phyloP scores from a whole-genome alignment of 805 yeast genomes.

The Pichia sporocuriosa region DNA sequence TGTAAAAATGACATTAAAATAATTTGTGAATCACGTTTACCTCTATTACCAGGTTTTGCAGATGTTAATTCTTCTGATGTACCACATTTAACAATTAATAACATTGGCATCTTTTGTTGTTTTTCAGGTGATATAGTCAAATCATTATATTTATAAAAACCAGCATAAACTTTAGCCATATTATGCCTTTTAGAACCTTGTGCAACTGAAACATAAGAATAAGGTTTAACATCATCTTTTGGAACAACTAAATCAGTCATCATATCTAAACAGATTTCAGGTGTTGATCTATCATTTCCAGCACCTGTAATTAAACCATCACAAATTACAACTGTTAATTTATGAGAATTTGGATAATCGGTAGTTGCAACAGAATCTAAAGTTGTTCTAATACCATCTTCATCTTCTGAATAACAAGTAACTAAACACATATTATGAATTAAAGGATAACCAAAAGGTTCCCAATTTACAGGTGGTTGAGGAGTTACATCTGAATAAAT shows the following conservation, averaged over 20 bases:
- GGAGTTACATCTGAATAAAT: conserved; percentile 77
- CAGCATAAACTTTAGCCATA: conserved; percentile 95
- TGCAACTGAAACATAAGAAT: conserved; percentile 93
- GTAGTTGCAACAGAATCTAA: conserved; percentile 92
- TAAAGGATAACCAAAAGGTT: conserved; percentile 80
- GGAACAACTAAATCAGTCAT: conserved; percentile 74
- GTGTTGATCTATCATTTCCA: conserved; percentile 82
- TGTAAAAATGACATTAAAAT: conserved; percentile 87
- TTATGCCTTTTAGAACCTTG: conserved; percentile 92
- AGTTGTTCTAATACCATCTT: conserved; percentile 77
- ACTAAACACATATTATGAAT: conserved; percentile 69
- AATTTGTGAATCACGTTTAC: conserved; percentile 92
- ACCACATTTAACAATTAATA: conserved; percentile 81
- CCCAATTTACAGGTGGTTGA: conserved; percentile 85
- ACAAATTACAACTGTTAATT: conserved; percentile 75
- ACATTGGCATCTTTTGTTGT: conserved; percentile 79
- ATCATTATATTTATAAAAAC: conserved; percentile 83
- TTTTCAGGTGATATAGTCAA: conserved; percentile 67
- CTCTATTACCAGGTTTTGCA: conserved; percentile 86
- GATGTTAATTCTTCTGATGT: conserved; percentile 69
- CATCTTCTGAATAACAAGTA: conserved; percentile 94
- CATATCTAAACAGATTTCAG: conserved; percentile 82
- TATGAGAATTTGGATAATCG: conserved; percentile 92
- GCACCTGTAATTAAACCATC: conserved; percentile 95
- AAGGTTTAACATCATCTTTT: conserved; percentile 67